phyloP scores from a whole-genome alignment of 2,329 filamentous ascomycete genomes.

The Neopestalotiopsis sp. region DNA sequence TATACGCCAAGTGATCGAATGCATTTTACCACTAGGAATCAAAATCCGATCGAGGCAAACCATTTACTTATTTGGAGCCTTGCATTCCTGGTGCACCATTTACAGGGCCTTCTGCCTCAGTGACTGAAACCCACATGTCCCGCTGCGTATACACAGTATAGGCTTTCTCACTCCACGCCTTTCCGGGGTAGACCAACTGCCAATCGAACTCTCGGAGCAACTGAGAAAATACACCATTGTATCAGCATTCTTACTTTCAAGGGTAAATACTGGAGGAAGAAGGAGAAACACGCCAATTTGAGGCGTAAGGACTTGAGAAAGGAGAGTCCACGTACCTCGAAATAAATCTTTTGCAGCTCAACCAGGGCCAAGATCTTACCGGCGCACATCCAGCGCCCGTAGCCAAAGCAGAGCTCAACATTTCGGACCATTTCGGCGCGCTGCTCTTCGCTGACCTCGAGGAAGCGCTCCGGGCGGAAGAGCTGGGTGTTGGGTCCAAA shows the following conservation, averaged over 20 bases:
- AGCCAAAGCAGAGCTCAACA: conserved; percentile 45
- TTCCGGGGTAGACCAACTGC: conserved; percentile 23
- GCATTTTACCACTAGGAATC: too few species aligned
- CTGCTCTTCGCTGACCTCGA: conserved; percentile 32
- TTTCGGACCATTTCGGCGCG: conserved; percentile 36
- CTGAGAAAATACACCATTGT: conserved; percentile 8
- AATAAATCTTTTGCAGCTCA: conserved; percentile 46
- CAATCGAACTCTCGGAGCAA: conserved; percentile 29
- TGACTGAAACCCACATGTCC: conserved; percentile 28
- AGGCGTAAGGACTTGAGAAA: too few species aligned
- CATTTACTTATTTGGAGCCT: too few species aligned
- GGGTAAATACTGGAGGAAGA: too few species aligned
- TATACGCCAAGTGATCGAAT: too few species aligned
- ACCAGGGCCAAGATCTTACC: conserved; percentile 47
- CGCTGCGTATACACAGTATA: conserved; percentile 25
- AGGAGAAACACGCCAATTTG: too few species aligned
- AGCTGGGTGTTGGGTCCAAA: conserved; percentile 36
- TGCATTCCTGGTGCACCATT: too few species aligned
- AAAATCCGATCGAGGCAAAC: too few species aligned
- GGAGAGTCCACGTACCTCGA: conserved; percentile 40
- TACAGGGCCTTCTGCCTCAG: conserved; percentile 12
- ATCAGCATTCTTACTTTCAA: not conserved
- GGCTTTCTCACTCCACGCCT: conserved; percentile 23
- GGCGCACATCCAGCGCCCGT: conserved; percentile 44
- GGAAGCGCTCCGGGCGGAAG: conserved; percentile 39